phyloP scores from a whole-genome alignment of 176 grass and related monocot genomes.

The Aegilops bicornis region DNA sequence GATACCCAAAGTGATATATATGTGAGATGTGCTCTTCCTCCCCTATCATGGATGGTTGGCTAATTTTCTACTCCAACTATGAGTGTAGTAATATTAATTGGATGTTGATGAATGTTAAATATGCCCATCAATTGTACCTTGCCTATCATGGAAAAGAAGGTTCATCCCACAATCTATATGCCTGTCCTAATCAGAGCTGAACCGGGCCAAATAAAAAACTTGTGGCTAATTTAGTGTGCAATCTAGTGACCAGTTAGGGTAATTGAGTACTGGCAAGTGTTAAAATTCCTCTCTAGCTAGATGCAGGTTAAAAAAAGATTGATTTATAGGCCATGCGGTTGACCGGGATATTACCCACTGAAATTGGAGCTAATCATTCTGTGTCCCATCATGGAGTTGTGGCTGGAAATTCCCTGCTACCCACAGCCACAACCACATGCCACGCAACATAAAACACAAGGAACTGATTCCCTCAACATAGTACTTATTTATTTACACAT shows the following conservation, averaged over 20 bases:
- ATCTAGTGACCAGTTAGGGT: neutral
- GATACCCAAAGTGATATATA: conserved; percentile 6
- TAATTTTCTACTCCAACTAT: too few relatives aligned
- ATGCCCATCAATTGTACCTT: conserved; percentile 14
- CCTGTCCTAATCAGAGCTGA: conserved; percentile 11
- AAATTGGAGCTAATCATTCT: conserved; percentile 35
- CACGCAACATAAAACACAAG: neutral
- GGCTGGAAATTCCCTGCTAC: conserved; percentile 19
- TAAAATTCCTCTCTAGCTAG: conserved; percentile 7
- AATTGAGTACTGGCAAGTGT: conserved; percentile 2
- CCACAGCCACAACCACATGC: conserved; percentile 11
- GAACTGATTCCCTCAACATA: neutral
- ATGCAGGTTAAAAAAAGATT: too few relatives aligned
- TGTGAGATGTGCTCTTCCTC: neutral
- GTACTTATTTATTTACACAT: neutral
- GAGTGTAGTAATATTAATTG: neutral
- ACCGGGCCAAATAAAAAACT: neutral
- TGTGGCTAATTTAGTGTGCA: conserved; percentile 7
- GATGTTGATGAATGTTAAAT: conserved; percentile 4
- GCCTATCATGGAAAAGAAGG: conserved; percentile 39
- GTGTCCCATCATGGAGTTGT: conserved; percentile 21
- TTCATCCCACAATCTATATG: conserved; percentile 26
- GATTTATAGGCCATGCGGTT: neutral
- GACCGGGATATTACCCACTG: conserved; percentile 21
- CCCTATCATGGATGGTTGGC: neutral